phyloP scores from a whole-genome alignment of 768 basidiomycete genomes.

The Amanita inopinata region DNA sequence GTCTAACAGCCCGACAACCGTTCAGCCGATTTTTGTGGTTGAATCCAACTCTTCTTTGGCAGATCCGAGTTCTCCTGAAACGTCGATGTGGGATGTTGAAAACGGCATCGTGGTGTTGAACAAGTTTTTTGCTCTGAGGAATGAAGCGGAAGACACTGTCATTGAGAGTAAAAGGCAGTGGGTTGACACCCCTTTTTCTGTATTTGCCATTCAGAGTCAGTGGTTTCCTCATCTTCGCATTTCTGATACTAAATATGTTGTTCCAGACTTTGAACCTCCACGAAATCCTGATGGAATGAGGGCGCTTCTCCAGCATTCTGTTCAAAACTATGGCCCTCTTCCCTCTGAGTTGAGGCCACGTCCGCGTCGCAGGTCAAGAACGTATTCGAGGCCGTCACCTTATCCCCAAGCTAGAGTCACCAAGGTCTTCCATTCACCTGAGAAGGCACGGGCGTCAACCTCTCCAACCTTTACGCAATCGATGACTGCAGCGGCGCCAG shows the following conservation, averaged over 20 bases:
- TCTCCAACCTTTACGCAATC: constrained; percentile 12
- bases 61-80: constrained; percentile 26
- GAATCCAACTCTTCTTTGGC: constrained; percentile 45
- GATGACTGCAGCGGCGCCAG: constrained; percentile 16
- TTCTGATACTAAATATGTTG: constrained; percentile 7
- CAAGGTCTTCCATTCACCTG: constrained; percentile 36
- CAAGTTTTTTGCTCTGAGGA: constrained; percentile 57
- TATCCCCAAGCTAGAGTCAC: constrained; percentile 47
- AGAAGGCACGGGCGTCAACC: constrained; percentile 23
- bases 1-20: constrained; percentile 23
- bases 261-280: constrained; percentile 63
- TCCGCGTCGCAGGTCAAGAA: constrained; percentile 50
- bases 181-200: constrained; percentile 64
- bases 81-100: constrained; percentile 57
- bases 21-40: constrained; percentile 42
- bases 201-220: constrained; percentile 68
- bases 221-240: constrained; percentile 9
- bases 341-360: constrained; percentile 59
- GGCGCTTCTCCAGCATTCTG: constrained; percentile 62
- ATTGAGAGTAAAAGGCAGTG: constrained; percentile 56
- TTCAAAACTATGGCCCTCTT: constrained; percentile 64
- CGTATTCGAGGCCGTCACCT: constrained; percentile 62
- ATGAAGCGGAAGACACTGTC: constrained; percentile 60
- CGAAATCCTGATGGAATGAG: constrained; percentile 55
- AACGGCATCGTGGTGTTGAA: constrained; percentile 53